Percentiles rank a stretch among this genome's conserved stretches.
These are phyloP conservation scores for Xylaria sp. DNA, from an alignment of 2,329 filamentous ascomycete species.

Conservation along the genomic window DNA sequence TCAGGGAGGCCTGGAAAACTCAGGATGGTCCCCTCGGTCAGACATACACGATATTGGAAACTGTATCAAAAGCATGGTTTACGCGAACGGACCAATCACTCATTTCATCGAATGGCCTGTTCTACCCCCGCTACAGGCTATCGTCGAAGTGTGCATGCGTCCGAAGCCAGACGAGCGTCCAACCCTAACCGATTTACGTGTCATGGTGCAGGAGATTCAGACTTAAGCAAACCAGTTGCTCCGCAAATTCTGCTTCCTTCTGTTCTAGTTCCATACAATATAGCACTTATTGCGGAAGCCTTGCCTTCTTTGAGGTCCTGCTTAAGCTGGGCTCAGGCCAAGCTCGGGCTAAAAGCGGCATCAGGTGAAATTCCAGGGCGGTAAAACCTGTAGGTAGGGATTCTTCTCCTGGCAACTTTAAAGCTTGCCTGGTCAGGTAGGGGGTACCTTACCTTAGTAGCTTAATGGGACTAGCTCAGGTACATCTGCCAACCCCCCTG, in stretches of 20 bases:
- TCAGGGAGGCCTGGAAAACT: conserved; percentile 23
- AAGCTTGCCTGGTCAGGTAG: too few relatives aligned
- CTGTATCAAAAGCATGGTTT: conserved; percentile 44
- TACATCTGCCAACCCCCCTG: conserved; percentile 26
- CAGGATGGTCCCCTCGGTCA: conserved; percentile 44
- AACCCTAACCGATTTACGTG: conserved; percentile 18
- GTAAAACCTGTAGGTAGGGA: too few relatives aligned
- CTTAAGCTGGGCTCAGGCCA: too few relatives aligned
- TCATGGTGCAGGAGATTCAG: neutral
- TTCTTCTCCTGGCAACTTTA: too few relatives aligned
- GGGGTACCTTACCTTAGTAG: too few relatives aligned
- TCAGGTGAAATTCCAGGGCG: too few relatives aligned
- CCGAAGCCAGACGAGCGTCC: conserved; percentile 11
- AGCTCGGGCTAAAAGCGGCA: too few relatives aligned
- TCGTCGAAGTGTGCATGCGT: conserved; percentile 30
- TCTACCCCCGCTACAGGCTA: conserved; percentile 32
- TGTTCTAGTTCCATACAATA: too few relatives aligned
- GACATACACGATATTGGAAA: conserved; percentile 46
- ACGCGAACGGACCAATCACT: conserved; percentile 44
- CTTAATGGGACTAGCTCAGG: conserved; percentile 13
- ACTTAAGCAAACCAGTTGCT: neutral
- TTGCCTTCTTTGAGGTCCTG: too few relatives aligned
- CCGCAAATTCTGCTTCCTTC: too few relatives aligned
- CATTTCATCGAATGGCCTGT: conserved; percentile 44
- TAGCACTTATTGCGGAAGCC: too few relatives aligned